These are phyloP conservation scores for Mycena crocata DNA, from an alignment of 768 basidiomycete species.

Conservation along the genomic window DNA sequence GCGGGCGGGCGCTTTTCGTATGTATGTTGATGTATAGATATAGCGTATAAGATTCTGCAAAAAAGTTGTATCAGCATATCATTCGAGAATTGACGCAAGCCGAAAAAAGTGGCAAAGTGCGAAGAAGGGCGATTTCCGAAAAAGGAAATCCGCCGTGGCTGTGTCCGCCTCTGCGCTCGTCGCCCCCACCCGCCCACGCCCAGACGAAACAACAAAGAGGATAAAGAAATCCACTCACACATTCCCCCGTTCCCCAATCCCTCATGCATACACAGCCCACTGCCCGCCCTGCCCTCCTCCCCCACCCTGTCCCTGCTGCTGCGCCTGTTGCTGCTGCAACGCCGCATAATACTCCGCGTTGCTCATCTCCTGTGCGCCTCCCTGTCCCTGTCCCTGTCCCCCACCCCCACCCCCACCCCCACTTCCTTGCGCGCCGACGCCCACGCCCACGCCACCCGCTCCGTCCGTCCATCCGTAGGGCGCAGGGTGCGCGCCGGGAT, in stretches of 20 bases:
- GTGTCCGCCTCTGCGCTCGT: too few relatives aligned
- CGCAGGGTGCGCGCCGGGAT: background rate
- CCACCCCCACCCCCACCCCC: background rate
- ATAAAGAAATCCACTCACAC: background rate
- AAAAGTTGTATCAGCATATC: background rate
- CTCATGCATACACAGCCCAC: constrained; percentile 4
- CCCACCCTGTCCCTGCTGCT: background rate
- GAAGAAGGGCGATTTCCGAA: too few relatives aligned
- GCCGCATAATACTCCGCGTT: constrained; percentile 32
- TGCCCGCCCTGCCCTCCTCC: background rate
- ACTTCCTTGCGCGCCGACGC: background rate
- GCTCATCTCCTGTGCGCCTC: constrained; percentile 23
- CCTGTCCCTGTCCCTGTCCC: too few relatives aligned
- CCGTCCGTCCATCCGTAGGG: background rate
- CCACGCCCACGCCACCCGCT: background rate
- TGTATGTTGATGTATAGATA: background rate
- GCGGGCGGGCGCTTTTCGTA: background rate
- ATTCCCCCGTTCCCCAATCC: background rate
- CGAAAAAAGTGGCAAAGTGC: too few relatives aligned
- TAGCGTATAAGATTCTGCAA: constrained; percentile 6
- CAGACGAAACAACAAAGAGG: background rate
- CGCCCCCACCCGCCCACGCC: too few relatives aligned
- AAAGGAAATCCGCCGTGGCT: too few relatives aligned
- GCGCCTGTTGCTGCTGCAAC: background rate
- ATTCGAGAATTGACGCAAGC: background rate